Percentiles rank a stretch among this genome's conserved stretches.
These are phyloP conservation scores for Mucor velutinosus DNA, from an alignment of 371 early-diverging fungal species.

Conservation along the genomic window DNA sequence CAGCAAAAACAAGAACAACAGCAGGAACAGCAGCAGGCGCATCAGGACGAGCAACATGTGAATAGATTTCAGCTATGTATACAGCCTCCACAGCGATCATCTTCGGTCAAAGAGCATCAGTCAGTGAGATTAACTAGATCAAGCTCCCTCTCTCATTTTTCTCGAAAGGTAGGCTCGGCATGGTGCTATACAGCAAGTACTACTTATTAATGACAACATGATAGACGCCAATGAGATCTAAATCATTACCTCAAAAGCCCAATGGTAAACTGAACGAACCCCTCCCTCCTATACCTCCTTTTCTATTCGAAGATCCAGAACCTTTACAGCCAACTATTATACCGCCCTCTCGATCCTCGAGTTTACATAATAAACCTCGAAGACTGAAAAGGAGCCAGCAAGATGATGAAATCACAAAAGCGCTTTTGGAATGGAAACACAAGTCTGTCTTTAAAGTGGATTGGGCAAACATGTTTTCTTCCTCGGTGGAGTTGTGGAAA, in stretches of 20 bases:
- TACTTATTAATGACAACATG: background rate
- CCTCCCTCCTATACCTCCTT: slow-evolving; percentile 2
- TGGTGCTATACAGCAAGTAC: background rate
- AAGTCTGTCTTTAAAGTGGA: slow-evolving; percentile 25
- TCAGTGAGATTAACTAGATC: slow-evolving; percentile 1
- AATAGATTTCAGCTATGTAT: background rate
- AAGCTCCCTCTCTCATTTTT: slow-evolving; percentile 10
- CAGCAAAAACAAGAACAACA: background rate
- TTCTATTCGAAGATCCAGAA: background rate
- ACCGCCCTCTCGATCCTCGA: slow-evolving; percentile 20
- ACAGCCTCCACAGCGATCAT: background rate
- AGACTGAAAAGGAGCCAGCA: background rate
- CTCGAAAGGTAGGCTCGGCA: background rate
- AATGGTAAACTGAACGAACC: background rate
- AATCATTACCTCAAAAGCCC: slow-evolving; percentile 14
- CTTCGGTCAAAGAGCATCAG: slow-evolving; percentile 1
- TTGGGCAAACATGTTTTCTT: slow-evolving; percentile 19
- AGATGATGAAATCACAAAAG: slow-evolving; percentile 19
- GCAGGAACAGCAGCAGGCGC: background rate
- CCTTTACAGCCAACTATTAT: background rate
- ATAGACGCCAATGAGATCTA: slow-evolving; percentile 11
- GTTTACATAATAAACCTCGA: slow-evolving; percentile 5
- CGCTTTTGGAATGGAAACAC: slow-evolving; percentile 36
- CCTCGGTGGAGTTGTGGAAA: slow-evolving; percentile 15
- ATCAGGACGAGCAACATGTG: background rate